Evolutionary conservation across 768 basidiomycete genomes (phyloP), one percentile per base, ranked within the genome.

Genomic region (Trametes meyenii): DNA sequence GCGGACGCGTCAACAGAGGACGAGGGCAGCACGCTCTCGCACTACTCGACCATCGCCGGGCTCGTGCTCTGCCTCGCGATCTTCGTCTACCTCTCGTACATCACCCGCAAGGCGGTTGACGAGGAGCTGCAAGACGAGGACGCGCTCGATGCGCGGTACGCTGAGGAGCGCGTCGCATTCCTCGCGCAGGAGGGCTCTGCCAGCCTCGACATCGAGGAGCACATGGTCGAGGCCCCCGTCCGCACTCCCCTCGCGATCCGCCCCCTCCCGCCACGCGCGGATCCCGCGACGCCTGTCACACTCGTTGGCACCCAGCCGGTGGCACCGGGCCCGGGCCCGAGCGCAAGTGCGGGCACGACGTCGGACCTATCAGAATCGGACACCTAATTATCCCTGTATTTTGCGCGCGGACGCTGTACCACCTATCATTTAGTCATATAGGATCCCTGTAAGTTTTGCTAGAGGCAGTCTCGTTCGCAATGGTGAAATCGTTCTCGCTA

Each of bases 81-180:
- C 66, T 83, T 94, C 64, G 67, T 92, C 50, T 96, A 96, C 75
- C 81, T 96, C 51, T 85, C 89, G 50, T 80, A 84, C 72, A 85
- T 96, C 60, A 93, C 93, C 42, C 88, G 92, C 66, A 66, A 73
- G 62, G 85, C 85, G 2, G 84, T 87, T 24, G 81, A 84, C 65
- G 81, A 83, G 29, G 82, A 83, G 62, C 75, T 83, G 11, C 80
- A 73, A 4, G 81, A 82, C 59, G 81, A 81, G 35, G 75, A 74
- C 33, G 75, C 73, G 35, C 60, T 66, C 29, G 62, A 70, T 24
- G 62, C 69, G 26, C 66, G 66, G 23, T 65, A 77, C 55, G 70
- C 73, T 40, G 86, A 87, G 68, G 85, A 85, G 69, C 78, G 76
- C 14, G 70, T 81, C 36, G 82, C 83, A 3, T 86, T 88, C 71